Conservation (phyloP, 2,329 filamentous ascomycete species). For the Pseudogymnoascus sp. region DNA sequence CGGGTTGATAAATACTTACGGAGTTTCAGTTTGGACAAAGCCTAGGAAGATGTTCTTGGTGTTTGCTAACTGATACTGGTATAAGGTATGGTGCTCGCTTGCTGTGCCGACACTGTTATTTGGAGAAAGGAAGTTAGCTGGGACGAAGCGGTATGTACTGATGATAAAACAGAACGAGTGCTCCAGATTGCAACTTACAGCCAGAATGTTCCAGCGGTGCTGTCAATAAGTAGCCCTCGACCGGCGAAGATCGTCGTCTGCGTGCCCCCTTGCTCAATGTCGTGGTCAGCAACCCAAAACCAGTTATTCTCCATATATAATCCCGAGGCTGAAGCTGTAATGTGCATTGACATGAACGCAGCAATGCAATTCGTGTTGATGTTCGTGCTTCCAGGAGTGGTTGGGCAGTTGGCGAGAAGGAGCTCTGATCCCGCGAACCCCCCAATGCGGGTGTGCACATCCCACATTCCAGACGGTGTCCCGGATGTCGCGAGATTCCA, state of each 20-base stretch:
- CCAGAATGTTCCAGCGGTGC: constrained; percentile 41
- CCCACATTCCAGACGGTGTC: constrained; percentile 54
- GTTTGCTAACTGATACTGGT: constrained; percentile 44
- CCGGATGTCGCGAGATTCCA: constrained; percentile 50
- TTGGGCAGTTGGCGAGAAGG: constrained; percentile 40
- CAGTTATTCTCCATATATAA: constrained; percentile 42
- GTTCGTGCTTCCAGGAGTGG: constrained; percentile 42
- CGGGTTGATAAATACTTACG: constrained; percentile 39
- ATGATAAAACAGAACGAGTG: too few species aligned
- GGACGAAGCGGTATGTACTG: too few species aligned
- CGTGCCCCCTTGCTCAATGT: constrained; percentile 36
- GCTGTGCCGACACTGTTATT: constrained; percentile 54
- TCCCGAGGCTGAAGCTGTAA: constrained; percentile 34
- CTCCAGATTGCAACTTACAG: constrained; percentile 26
- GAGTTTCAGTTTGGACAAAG: constrained; percentile 23
- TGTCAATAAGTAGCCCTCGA: constrained; percentile 41
- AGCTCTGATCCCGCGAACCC: constrained; percentile 44
- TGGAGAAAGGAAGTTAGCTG: constrained; percentile 63
- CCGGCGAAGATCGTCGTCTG: constrained; percentile 47
- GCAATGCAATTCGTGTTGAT: constrained; percentile 29
- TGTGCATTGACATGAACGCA: constrained; percentile 30
- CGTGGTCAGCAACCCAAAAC: constrained; percentile 41
- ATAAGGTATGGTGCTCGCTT: constrained; percentile 45
- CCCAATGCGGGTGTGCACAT: constrained; percentile 30
- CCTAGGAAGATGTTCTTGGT: constrained; percentile 24